Conservation (phyloP, 495 filamentous ascomycete genomes). For the Xylaria grammica region DNA sequence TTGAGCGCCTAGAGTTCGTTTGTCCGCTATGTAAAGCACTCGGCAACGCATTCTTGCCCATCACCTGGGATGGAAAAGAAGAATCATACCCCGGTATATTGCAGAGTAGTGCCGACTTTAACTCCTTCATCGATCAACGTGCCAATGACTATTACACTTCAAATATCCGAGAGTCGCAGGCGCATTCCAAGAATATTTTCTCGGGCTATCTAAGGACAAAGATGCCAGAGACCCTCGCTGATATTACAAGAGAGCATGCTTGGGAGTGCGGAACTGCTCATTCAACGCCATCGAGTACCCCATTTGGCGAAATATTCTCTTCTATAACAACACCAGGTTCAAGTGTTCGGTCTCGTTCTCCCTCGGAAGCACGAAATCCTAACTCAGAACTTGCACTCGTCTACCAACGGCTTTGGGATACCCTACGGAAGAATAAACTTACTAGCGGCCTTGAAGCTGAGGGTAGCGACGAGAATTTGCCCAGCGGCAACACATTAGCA, state of each 20-base stretch:
- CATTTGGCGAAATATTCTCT: slow-evolving; percentile 33
- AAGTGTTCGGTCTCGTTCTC: slow-evolving; percentile 36
- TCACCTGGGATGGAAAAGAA: slow-evolving; percentile 93
- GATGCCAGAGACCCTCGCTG: slow-evolving; percentile 65
- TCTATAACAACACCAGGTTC: slow-evolving; percentile 32
- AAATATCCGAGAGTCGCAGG: slow-evolving; percentile 54
- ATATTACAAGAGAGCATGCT: slow-evolving; percentile 51
- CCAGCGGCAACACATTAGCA: slow-evolving; percentile 71
- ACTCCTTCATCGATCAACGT: slow-evolving; percentile 63
- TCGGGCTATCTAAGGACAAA: slow-evolving; percentile 64
- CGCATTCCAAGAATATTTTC: slow-evolving; percentile 54
- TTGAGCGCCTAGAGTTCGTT: slow-evolving; percentile 82
- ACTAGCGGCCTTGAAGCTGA: slow-evolving; percentile 24
- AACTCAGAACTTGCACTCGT: slow-evolving; percentile 78
- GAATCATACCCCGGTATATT: slow-evolving; percentile 76
- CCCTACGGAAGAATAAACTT: slow-evolving; percentile 74
- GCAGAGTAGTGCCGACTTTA: slow-evolving; percentile 62
- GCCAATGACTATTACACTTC: slow-evolving; percentile 41
- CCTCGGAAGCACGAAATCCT: slow-evolving; percentile 44
- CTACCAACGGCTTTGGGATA: slow-evolving; percentile 80
- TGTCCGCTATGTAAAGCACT: slow-evolving; percentile 98
- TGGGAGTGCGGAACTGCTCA: slow-evolving; percentile 31
- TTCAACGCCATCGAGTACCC: slow-evolving; percentile 30
- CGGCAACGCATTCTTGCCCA: slow-evolving; percentile 92
- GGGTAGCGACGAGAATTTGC: slow-evolving; percentile 45